Evolutionary conservation across 176 grass and related monocot genomes (phyloP).

Genomic region (Neostapfia colusana): DNA sequence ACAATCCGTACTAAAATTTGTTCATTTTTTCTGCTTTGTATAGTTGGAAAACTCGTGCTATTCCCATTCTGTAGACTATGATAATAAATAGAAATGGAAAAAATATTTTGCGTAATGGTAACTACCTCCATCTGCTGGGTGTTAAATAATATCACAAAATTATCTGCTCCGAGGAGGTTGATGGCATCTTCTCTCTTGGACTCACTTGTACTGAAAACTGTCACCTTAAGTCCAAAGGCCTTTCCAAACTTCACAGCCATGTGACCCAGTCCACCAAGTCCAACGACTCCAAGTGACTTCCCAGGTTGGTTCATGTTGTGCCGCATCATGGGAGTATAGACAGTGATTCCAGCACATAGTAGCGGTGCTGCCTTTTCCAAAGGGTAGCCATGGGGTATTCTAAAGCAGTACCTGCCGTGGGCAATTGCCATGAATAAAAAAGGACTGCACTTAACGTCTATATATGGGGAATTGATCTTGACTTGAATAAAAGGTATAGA

Average conservation of each 20-base stretch:
- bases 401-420: background rate
- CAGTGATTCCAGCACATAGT: conserved; percentile 70
- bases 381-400: background rate
- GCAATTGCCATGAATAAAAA: background rate
- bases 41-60: background rate
- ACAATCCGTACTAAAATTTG: background rate
- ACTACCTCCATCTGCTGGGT: conserved; percentile 67
- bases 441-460: background rate
- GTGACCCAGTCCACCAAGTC: conserved; percentile 70
- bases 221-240: conserved; percentile 67
- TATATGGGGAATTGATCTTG: background rate
- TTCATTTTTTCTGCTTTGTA: background rate
- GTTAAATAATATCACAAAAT: conserved; percentile 77
- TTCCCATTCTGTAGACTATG: background rate
- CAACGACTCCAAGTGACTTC: conserved; percentile 69
- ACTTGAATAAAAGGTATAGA: background rate
- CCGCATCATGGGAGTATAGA: conserved; percentile 70
- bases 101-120: background rate
- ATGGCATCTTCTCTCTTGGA: conserved; percentile 80
- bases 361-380: conserved; percentile 52
- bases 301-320: conserved; percentile 83
- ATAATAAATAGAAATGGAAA: background rate
- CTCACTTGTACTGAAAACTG: conserved; percentile 70
- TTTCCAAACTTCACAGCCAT: conserved; percentile 83
- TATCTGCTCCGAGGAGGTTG: conserved; percentile 60